A percentile compares a stretch with the other conserved stretches of the same genome.
phyloP scores from a whole-genome alignment of 208 protist species.

The Entamoeba invadens region DNA sequence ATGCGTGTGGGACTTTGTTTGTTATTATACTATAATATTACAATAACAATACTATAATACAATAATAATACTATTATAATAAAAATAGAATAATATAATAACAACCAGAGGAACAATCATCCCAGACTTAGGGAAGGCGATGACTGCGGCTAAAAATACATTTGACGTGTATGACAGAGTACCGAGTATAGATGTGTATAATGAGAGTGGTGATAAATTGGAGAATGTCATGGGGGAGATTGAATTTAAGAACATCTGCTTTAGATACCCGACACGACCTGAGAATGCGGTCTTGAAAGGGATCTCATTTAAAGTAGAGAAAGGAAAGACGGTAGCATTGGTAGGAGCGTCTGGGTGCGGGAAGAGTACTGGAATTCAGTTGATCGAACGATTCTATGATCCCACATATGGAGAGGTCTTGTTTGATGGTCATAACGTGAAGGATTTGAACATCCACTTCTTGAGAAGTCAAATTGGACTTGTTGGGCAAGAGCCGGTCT shows the following conservation, averaged over 20 bases:
- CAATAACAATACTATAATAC: too few species aligned
- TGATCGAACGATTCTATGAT: slow-evolving; percentile 80
- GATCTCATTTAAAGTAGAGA: neutral
- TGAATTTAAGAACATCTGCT: neutral
- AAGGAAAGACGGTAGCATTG: slow-evolving; percentile 63
- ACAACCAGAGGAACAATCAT: neutral
- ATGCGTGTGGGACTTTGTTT: neutral
- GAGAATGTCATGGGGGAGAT: neutral
- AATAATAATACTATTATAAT: too few species aligned
- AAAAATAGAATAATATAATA: too few species aligned
- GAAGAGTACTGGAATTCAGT: slow-evolving; percentile 63
- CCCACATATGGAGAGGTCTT: slow-evolving; percentile 58
- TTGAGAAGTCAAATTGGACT: slow-evolving; percentile 30
- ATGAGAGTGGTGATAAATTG: neutral
- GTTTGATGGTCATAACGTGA: slow-evolving; percentile 69
- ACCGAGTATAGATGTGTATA: neutral
- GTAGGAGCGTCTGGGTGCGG: slow-evolving; percentile 70
- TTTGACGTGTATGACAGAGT: neutral
- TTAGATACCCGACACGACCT: neutral
- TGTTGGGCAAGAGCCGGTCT: slow-evolving; percentile 77
- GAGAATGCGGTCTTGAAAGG: neutral
- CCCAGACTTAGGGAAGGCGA: neutral
- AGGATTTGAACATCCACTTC: slow-evolving; percentile 46
- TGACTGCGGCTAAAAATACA: neutral
- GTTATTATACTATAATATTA: too few species aligned